Evolutionary conservation across 2,329 filamentous ascomycete genomes (phyloP).

Genomic region (Cercospora citrullina): DNA sequence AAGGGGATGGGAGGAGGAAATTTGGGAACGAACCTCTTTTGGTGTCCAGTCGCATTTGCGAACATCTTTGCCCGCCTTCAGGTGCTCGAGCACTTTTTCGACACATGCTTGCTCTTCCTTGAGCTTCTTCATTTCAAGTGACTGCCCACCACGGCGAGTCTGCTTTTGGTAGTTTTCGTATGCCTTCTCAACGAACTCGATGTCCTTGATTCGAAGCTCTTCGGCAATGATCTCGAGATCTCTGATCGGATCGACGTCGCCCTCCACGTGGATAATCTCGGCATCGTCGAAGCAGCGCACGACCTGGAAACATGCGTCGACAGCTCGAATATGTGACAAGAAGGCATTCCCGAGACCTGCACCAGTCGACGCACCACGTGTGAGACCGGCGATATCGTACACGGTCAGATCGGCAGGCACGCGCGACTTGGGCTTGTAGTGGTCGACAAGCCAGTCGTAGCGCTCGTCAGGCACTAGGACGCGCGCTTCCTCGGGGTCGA

Average conservation of each 20-base stretch:
- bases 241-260: conserved; percentile 91
- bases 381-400: conserved; percentile 97
- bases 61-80: conserved; percentile 89
- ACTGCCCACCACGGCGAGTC: conserved; percentile 90
- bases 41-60: conserved; percentile 84
- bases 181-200: conserved; percentile 96
- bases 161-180: conserved; percentile 91
- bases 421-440: conserved; percentile 95
- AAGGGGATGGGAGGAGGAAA: conserved; percentile 10
- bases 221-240: conserved; percentile 97
- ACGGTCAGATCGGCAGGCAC: conserved; percentile 98
- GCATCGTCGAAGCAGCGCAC: conserved; percentile 76
- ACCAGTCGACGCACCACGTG: conserved; percentile 92
- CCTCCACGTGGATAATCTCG: conserved; percentile 99
- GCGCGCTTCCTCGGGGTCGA: conserved; percentile 96
- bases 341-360: conserved; percentile 97
- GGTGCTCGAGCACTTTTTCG: conserved; percentile 79
- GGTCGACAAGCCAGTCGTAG: conserved; percentile 91
- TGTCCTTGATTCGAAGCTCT: conserved; percentile 95
- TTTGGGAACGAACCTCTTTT: conserved; percentile 78
- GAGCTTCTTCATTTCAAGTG: conserved; percentile 95
- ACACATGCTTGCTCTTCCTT: conserved; percentile 92
- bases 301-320: conserved; percentile 45
- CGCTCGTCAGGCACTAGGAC: conserved; percentile 95
- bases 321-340: conserved; percentile 93